Conservation (phyloP, 371 early-diverging fungal species). For the Syncephalastrum racemosum region DNA sequence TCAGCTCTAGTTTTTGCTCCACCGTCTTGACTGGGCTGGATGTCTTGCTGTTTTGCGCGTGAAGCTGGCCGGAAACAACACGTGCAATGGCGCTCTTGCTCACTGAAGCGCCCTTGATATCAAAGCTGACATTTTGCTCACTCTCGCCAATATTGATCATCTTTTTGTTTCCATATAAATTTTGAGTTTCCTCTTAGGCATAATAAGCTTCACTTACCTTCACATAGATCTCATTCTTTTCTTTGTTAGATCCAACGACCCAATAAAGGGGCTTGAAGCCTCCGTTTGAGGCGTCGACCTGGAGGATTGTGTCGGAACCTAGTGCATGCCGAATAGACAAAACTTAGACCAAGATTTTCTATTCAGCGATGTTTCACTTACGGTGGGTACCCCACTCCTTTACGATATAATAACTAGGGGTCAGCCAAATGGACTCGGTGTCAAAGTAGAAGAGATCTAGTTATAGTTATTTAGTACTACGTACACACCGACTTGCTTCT, state of each 20-base stretch:
- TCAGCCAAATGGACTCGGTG: slow-evolving; percentile 19
- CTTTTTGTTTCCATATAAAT: slow-evolving; percentile 5
- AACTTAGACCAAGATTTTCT: too few species aligned
- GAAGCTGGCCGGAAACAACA: slow-evolving; percentile 8
- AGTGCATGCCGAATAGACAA: too few species aligned
- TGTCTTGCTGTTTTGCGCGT: slow-evolving; percentile 12
- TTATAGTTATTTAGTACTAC: neutral
- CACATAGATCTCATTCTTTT: slow-evolving; percentile 13
- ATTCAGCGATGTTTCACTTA: neutral
- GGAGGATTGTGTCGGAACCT: slow-evolving; percentile 19
- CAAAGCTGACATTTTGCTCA: slow-evolving; percentile 8
- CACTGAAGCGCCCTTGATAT: slow-evolving; percentile 10
- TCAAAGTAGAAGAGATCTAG: slow-evolving; percentile 21
- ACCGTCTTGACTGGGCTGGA: slow-evolving; percentile 12
- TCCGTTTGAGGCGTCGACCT: slow-evolving; percentile 20
- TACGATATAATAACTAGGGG: slow-evolving; percentile 19
- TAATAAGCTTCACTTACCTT: neutral
- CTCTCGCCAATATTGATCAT: slow-evolving; percentile 17
- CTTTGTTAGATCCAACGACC: slow-evolving; percentile 24
- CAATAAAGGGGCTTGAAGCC: slow-evolving; percentile 28
- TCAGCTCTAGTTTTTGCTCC: slow-evolving; percentile 8
- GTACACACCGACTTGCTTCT: too few species aligned
- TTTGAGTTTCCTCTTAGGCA: too few species aligned
- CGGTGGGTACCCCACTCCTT: slow-evolving; percentile 18
- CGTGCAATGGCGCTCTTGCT: slow-evolving; percentile 14